Evolutionary conservation across 805 yeast genomes (phyloP), one percentile per base, ranked within the genome.

Genomic region (Ogataea henricii): DNA sequence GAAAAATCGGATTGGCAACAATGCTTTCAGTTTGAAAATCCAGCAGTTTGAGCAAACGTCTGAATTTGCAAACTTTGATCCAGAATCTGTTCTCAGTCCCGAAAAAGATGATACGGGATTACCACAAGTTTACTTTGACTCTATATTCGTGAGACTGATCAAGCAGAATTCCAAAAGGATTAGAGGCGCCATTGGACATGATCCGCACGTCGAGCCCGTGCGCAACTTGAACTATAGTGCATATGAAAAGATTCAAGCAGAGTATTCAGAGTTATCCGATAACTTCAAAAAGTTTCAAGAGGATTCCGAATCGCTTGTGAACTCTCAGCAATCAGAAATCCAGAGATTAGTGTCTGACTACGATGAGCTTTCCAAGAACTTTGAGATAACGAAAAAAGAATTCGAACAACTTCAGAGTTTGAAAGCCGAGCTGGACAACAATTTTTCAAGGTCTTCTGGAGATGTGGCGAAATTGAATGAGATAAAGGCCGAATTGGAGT

Each of bases 81-180:
- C 73, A 3, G 75, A 74, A 1, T 69, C 71, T 18, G 69, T 79
- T 22, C 64, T 79, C 20, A 70, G 73, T 14, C 79, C 83, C 2
- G 72, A 73, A 3, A 76, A 78, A 52, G 96, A 89, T 62, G 84
- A 82, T 2, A 82, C 96, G 1, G 99, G 99, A 1, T 74, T 92
- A 35, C 99, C 98, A 0, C 80, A 82, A 48, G 86, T 92, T 1
- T 89, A 78, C 58, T 85, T 94, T 60, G 85, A 83, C 48, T 62
- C 77, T 0, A 67, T 74, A 2, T 89, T 89, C 62, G 82, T 87
- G 3, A 70, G 69, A 3, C 68, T 90, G 43, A 69, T 94, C 36
- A 82, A 82, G 52, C 94, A 86, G 2, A 86, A 89, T 57, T 81
- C 77, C 52, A 55, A 67, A 7, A 74, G 97, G 48, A 79, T 94